phyloP scores from a whole-genome alignment of 352 stramenopile genomes.

The Phytophthora nicotianae region DNA sequence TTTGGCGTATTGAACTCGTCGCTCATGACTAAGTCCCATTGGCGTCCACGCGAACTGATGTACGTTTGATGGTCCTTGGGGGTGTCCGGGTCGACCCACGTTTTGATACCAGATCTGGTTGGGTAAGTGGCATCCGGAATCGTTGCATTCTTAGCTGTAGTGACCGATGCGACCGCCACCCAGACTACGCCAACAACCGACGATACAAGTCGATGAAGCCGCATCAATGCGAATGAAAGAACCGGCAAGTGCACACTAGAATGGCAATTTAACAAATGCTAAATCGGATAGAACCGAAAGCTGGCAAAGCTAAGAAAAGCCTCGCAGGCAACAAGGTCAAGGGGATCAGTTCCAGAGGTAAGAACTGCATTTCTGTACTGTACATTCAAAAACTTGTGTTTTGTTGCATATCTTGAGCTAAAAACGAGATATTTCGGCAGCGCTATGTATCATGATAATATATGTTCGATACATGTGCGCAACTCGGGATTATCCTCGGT shows the following conservation, averaged over 20 bases:
- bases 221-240: conserved; percentile 1
- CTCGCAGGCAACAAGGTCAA: conserved; percentile 4
- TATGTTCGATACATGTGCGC: too few species aligned
- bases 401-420: too few species aligned
- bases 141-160: conserved; percentile 14
- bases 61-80: conserved; percentile 16
- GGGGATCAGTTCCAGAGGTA: conserved; percentile 15
- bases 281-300: not conserved
- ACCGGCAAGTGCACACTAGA: not conserved
- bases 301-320: conserved; percentile 24
- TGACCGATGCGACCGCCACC: not conserved
- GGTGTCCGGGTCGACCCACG: conserved; percentile 59
- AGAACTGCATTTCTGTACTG: too few species aligned
- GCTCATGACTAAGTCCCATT: conserved; percentile 88
- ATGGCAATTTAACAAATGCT: conserved; percentile 13
- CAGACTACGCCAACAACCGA: not conserved
- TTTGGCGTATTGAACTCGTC: conserved; percentile 94
- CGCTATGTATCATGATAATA: too few species aligned
- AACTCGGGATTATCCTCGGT: not conserved
- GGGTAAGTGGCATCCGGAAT: conserved; percentile 12
- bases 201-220: not conserved
- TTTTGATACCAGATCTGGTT: conserved; percentile 48
- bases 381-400: too few species aligned
- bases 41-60: conserved; percentile 30
- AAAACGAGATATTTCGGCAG: too few species aligned